Percentiles rank a stretch among this genome's conserved stretches.
Evolutionary conservation across 306 rosid species (phyloP).

Genomic region (Alnus rubra): DNA sequence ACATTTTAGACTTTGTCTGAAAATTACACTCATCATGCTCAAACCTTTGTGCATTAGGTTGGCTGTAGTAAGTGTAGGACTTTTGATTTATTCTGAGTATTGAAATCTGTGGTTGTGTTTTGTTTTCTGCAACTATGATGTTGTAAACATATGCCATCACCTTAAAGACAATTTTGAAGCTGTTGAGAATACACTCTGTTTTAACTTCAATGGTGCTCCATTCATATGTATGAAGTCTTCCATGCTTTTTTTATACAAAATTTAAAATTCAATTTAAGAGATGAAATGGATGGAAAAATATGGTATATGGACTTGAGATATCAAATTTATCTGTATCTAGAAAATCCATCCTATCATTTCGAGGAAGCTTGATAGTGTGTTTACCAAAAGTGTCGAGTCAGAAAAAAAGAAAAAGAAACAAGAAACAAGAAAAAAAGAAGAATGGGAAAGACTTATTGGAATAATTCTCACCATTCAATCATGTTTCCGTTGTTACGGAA

Average conservation of each 20-base stretch:
- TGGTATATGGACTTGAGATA: background rate
- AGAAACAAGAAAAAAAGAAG: background rate
- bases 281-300: background rate
- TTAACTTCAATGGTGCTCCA: background rate
- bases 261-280: background rate
- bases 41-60: background rate
- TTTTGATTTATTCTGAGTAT: slow-evolving; percentile 3
- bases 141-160: background rate
- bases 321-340: background rate
- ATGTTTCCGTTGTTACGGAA: background rate
- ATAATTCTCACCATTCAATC: background rate
- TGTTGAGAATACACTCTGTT: background rate
- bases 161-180: background rate
- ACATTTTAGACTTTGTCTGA: background rate
- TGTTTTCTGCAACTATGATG: background rate
- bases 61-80: slow-evolving; percentile 3
- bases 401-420: background rate
- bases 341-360: background rate
- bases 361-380: background rate
- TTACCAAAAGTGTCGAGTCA: background rate
- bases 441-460: background rate
- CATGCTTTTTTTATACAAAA: background rate
- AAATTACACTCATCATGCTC: background rate
- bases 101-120: slow-evolving; percentile 8
- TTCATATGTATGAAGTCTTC: background rate